Conservation (phyloP, 1,284 basidiomycete species). For the Wolfiporia cocos region DNA sequence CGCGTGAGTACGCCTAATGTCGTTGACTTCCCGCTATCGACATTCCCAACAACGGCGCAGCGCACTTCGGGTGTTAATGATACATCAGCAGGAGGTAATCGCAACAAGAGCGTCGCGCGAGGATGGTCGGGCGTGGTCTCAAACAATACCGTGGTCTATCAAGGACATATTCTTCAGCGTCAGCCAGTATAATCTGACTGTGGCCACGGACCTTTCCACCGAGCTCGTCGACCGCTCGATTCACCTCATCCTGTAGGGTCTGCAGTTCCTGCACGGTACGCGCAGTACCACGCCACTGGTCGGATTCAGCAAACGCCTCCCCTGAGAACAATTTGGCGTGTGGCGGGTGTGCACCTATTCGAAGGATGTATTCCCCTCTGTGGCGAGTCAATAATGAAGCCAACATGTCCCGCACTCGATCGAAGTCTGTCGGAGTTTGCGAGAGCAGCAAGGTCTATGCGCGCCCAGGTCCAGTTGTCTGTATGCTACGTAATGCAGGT, state of each 20-base stretch:
- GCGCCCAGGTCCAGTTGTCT: not conserved
- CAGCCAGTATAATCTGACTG: not conserved
- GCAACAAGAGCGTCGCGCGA: constrained; percentile 53
- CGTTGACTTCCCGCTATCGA: constrained; percentile 92
- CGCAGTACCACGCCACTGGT: constrained; percentile 49
- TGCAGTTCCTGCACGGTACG: constrained; percentile 48
- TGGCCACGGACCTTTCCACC: constrained; percentile 57
- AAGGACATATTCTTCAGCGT: not conserved
- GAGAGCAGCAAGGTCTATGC: constrained; percentile 45
- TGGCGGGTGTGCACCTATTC: constrained; percentile 60
- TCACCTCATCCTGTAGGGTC: constrained; percentile 37
- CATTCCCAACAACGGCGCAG: constrained; percentile 93
- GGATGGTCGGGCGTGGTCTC: constrained; percentile 40
- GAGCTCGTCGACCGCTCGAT: constrained; percentile 55
- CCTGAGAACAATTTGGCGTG: constrained; percentile 46
- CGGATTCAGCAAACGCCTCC: constrained; percentile 36
- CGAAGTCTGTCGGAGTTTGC: constrained; percentile 34
- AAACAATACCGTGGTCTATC: constrained; percentile 52
- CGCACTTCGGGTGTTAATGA: constrained; percentile 82
- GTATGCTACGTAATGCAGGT: not conserved
- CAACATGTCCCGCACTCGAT: constrained; percentile 53
- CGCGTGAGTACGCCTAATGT: constrained; percentile 84
- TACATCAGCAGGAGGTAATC: constrained; percentile 68
- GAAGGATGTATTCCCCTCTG: constrained; percentile 65
- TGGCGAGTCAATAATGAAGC: constrained; percentile 60